A percentile compares a stretch with the other conserved stretches of the same genome.
Conservation (phyloP, 164 flowering plant genomes). For the Tetrastigma voinierianum region DNA sequence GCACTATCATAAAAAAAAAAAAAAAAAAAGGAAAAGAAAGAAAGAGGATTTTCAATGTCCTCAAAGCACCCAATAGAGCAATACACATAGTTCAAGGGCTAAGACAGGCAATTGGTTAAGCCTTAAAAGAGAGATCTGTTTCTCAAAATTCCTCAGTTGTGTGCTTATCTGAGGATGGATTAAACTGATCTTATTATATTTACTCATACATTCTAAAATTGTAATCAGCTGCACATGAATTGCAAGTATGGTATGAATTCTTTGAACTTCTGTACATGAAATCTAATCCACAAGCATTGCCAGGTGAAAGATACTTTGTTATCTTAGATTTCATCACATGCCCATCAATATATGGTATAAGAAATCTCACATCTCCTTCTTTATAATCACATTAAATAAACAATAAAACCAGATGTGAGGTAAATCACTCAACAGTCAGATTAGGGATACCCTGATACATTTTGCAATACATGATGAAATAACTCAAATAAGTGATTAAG, state of each 20-base stretch:
- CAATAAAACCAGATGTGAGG: slow-evolving; percentile 8
- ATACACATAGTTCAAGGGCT: not conserved
- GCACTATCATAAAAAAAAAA: not conserved
- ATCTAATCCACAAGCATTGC: not conserved
- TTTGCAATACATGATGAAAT: slow-evolving; percentile 12
- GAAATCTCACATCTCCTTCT: not conserved
- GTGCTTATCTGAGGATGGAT: not conserved
- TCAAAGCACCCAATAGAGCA: not conserved
- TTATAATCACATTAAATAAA: slow-evolving; percentile 5
- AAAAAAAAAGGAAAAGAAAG: too few relatives aligned
- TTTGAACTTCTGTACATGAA: not conserved
- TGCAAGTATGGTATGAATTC: not conserved
- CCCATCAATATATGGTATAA: not conserved
- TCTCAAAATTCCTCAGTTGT: not conserved
- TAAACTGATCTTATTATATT: not conserved
- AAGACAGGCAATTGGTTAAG: not conserved
- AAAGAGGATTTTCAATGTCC: not conserved
- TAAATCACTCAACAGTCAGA: slow-evolving; percentile 12
- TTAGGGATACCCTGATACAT: slow-evolving; percentile 29
- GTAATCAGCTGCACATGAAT: not conserved
- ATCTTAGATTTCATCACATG: not conserved
- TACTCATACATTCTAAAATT: not conserved
- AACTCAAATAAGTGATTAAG: slow-evolving; percentile 9
- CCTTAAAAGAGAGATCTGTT: too few relatives aligned
- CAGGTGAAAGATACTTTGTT: not conserved